Evolutionary conservation across 2,329 filamentous ascomycete genomes (phyloP).

Genomic region (Chrysoporthe deuterocubensis): DNA sequence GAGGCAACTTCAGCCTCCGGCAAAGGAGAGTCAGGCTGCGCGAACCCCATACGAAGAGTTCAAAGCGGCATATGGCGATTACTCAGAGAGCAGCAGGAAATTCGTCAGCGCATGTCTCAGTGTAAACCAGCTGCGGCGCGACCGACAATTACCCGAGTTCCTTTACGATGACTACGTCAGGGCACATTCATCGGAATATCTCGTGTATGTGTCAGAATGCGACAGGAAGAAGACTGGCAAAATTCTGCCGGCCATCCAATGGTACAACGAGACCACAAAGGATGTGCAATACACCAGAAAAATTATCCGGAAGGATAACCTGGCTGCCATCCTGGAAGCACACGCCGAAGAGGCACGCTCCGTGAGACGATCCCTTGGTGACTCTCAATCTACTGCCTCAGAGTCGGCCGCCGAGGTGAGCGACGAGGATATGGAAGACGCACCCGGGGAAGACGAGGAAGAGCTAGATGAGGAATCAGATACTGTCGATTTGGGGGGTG

Average conservation of each 20-base stretch:
- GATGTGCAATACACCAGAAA: slow-evolving; percentile 35
- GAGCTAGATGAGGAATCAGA: not conserved
- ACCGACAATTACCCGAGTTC: slow-evolving; percentile 34
- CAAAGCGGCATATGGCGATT: slow-evolving; percentile 36
- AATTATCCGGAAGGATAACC: slow-evolving; percentile 38
- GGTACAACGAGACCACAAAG: slow-evolving; percentile 41
- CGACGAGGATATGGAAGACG: slow-evolving; percentile 17
- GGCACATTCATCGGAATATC: slow-evolving; percentile 38
- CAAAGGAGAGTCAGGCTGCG: not conserved
- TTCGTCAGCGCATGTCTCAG: slow-evolving; percentile 39
- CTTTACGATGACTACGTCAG: slow-evolving; percentile 43
- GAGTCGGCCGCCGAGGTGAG: slow-evolving; percentile 9
- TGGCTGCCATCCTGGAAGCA: slow-evolving; percentile 34
- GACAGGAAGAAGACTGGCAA: slow-evolving; percentile 32
- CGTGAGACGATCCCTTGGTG: slow-evolving; percentile 17
- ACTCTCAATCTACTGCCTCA: slow-evolving; percentile 10
- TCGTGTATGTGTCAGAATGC: slow-evolving; percentile 37
- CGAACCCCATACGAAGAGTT: slow-evolving; percentile 36
- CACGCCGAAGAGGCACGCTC: slow-evolving; percentile 35
- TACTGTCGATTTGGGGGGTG: not conserved
- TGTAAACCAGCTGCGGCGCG: slow-evolving; percentile 35
- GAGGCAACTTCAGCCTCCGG: not conserved
- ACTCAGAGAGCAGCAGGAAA: slow-evolving; percentile 35
- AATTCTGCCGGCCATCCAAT: slow-evolving; percentile 37
- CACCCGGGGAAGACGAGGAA: not conserved